A percentile compares a stretch with the other conserved stretches of the same genome.
These are phyloP conservation scores for Pseudotulostoma volvatum DNA, from an alignment of 495 filamentous ascomycete species.

Conservation along the genomic window DNA sequence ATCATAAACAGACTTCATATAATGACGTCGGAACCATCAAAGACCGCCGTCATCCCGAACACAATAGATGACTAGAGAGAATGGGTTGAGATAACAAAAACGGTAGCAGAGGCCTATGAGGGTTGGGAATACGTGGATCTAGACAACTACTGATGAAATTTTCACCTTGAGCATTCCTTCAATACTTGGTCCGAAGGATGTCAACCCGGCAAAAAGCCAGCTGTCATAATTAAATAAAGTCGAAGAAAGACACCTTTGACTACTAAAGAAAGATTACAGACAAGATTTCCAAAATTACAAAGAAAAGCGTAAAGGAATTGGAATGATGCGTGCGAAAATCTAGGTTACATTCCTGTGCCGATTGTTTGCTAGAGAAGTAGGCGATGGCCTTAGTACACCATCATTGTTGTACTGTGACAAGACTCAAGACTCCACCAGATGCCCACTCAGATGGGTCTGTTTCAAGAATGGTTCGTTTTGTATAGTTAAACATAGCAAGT, in stretches of 20 bases:
- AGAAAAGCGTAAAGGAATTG: neutral
- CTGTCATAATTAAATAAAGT: neutral
- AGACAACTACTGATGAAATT: no score
- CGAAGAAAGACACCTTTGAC: neutral
- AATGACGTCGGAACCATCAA: no score
- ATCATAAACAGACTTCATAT: no score
- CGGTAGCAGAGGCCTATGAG: no score
- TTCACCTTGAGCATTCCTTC: neutral
- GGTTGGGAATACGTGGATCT: no score
- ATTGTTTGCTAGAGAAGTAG: neutral
- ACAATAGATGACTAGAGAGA: no score
- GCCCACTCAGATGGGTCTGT: neutral
- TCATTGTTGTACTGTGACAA: neutral
- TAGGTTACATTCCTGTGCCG: neutral
- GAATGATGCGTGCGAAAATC: neutral
- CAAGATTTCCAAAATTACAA: no score
- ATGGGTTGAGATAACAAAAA: no score
- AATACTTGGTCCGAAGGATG: neutral
- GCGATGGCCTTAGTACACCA: neutral
- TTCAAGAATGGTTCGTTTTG: neutral
- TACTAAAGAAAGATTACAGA: neutral
- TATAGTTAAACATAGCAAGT: neutral
- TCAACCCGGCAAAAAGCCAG: neutral
- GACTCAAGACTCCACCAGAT: no score
- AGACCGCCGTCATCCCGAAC: no score